phyloP scores from a whole-genome alignment of 805 yeast genomes.

The Diddensiella santjacobensis region DNA sequence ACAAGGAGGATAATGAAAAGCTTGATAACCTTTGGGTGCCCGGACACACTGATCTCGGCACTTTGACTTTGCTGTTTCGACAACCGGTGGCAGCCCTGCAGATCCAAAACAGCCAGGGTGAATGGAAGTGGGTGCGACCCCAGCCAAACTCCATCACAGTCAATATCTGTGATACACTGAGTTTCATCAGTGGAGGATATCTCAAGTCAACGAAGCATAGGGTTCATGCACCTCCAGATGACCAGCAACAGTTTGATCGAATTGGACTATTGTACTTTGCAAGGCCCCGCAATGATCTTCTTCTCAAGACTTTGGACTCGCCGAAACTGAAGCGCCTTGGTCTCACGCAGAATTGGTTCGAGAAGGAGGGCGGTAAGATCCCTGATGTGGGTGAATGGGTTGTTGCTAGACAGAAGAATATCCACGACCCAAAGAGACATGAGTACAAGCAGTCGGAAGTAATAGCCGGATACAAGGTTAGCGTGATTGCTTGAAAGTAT shows the following conservation, averaged over 20 bases:
- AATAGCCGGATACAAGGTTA: constrained; percentile 8
- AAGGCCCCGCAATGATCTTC: constrained; percentile 11
- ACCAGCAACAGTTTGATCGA: constrained; percentile 15
- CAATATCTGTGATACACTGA: constrained; percentile 18
- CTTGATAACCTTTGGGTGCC: constrained; percentile 18
- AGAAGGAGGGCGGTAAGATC: constrained; percentile 5
- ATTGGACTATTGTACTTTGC: constrained; percentile 20
- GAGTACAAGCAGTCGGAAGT: neutral
- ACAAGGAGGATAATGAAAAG: constrained; percentile 15
- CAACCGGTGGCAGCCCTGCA: constrained; percentile 19
- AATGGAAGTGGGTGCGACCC: constrained; percentile 17
- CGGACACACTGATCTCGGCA: constrained; percentile 18
- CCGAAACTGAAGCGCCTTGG: constrained; percentile 4
- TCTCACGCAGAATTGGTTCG: constrained; percentile 2
- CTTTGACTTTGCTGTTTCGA: constrained; percentile 15
- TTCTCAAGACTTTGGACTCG: constrained; percentile 3
- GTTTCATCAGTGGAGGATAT: constrained; percentile 18
- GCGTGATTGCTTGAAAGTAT: neutral
- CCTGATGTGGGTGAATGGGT: constrained; percentile 12
- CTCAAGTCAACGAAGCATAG: constrained; percentile 18
- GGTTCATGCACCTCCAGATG: constrained; percentile 19
- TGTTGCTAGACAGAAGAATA: constrained; percentile 8
- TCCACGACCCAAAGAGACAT: constrained; percentile 3
- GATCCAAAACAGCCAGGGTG: constrained; percentile 11
- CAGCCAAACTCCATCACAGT: constrained; percentile 16